A percentile compares a stretch with the other conserved stretches of the same genome.
Evolutionary conservation across 257 asterid genomes (phyloP).

Genomic region (Gynochthodes officinalis): DNA sequence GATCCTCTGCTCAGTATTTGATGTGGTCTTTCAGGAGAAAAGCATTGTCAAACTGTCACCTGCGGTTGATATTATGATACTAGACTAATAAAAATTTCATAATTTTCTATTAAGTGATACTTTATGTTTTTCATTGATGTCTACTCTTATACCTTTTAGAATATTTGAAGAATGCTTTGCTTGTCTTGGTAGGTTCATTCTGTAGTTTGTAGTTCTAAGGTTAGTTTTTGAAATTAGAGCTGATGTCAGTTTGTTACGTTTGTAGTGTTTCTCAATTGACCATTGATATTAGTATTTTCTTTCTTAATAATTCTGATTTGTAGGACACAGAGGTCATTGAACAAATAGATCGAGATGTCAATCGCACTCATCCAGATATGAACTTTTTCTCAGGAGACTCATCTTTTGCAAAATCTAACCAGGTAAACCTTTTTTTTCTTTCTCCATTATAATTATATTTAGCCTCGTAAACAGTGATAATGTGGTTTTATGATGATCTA

Average conservation of each 20-base stretch:
- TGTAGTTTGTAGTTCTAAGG: background rate
- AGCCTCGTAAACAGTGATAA: slow-evolving; percentile 4
- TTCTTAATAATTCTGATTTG: background rate
- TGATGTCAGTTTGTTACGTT: background rate
- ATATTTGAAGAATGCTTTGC: background rate
- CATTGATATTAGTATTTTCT: background rate
- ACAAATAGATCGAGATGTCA: slow-evolving; percentile 95
- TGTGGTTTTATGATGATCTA: slow-evolving; percentile 15
- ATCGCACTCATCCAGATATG: slow-evolving; percentile 97
- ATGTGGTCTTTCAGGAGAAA: background rate
- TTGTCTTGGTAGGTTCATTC: background rate
- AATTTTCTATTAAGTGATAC: background rate
- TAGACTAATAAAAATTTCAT: background rate
- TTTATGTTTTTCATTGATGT: background rate
- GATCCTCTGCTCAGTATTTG: background rate
- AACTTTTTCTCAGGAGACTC: slow-evolving; percentile 94
- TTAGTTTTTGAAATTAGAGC: slow-evolving; percentile 1
- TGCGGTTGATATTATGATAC: background rate
- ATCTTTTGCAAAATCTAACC: slow-evolving; percentile 68
- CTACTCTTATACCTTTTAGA: background rate
- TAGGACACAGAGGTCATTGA: slow-evolving; percentile 88
- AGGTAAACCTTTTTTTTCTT: slow-evolving; percentile 38
- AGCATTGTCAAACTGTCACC: background rate
- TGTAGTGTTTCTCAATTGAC: background rate
- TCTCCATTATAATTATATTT: too few relatives aligned